Base-by-base conservation (phyloP, 2,329 filamentous ascomycete species). In the Ascomycota sp. region DNA sequence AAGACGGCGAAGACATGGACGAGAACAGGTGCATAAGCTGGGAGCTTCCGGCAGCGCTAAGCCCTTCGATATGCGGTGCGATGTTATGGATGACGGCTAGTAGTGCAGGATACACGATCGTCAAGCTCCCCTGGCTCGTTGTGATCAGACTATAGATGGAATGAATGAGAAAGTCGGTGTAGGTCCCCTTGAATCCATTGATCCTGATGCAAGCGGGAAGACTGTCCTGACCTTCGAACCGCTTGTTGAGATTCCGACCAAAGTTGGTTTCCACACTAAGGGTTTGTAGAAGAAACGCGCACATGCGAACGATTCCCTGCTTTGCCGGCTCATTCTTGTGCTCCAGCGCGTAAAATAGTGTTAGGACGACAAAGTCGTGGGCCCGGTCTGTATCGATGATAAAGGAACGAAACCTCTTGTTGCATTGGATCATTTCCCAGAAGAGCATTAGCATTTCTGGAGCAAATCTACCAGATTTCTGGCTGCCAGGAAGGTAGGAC, bases 371-470 rank as follows among this genome's bases (percentile, higher is more conserved):
- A 51, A 95, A 94, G 48, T 98, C 89, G 44, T 94, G 81, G 0
- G 80, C 81, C 31, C 86, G 66, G 45, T 89, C 82, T 0, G 89
- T 95, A 42, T 98, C 89, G 37, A 95, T 86, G 43, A 98, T 89
- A 52, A 94, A 98, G 2, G 83, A 82, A 21, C 89, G 69, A 55
- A 98, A 98, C 34, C 86, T 69, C 55, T 93, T 95, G 55, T 98
- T 98, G 63, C 86, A 94, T 52, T 98, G 89, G 4, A 89, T 71
- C 23, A 82, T 72, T 56, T 98, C 89, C 89, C 89, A 98, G 47
- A 95, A 94, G 2, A 98, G 63, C 67, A 94, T 89, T 32, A 95
- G 74, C 58, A 91, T 91, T 52, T 98, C 89, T 2, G 89, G 85
- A 0, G 85, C 82, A 64, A 86, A 92, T 45, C 80, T 81, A 30